A percentile compares a stretch with the other conserved stretches of the same genome.
These are phyloP conservation scores for Batkoa obscura DNA, from an alignment of 371 early-diverging fungal species.

Conservation along the genomic window DNA sequence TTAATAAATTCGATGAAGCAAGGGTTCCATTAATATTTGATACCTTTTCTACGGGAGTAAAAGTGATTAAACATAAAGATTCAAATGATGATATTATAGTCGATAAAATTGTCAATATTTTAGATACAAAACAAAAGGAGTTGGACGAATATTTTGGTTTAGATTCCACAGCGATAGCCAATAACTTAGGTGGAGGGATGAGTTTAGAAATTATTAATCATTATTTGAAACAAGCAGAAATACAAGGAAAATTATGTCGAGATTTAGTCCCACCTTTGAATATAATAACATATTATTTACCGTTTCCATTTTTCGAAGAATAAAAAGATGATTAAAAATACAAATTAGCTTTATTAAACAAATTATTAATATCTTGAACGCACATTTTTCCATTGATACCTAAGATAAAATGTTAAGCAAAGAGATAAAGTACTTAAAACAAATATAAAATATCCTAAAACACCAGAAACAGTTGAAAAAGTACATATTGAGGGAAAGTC, in stretches of 20 bases:
- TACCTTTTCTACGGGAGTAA: not conserved
- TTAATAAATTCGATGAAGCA: not conserved
- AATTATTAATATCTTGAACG: too few relatives aligned
- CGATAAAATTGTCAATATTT: not conserved
- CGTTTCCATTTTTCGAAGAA: not conserved
- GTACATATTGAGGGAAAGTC: not conserved
- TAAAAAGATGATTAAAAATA: not conserved
- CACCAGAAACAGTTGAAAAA: not conserved
- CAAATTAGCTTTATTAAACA: too few relatives aligned
- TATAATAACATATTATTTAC: not conserved
- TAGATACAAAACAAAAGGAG: not conserved
- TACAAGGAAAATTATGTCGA: not conserved
- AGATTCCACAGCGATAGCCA: not conserved
- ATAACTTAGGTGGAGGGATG: not conserved
- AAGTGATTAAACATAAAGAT: not conserved
- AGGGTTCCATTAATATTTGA: not conserved
- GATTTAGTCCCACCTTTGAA: not conserved
- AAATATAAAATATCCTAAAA: not conserved
- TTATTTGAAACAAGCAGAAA: not conserved
- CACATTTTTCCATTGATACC: not conserved
- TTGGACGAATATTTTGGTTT: not conserved
- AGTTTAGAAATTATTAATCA: not conserved
- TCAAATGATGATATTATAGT: not conserved
- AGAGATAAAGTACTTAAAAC: not conserved
- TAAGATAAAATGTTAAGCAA: not conserved